Percentiles rank a stretch among this genome's conserved stretches.
Conservation (phyloP, 768 basidiomycete species). For the Rhizopogon vinicolor region DNA sequence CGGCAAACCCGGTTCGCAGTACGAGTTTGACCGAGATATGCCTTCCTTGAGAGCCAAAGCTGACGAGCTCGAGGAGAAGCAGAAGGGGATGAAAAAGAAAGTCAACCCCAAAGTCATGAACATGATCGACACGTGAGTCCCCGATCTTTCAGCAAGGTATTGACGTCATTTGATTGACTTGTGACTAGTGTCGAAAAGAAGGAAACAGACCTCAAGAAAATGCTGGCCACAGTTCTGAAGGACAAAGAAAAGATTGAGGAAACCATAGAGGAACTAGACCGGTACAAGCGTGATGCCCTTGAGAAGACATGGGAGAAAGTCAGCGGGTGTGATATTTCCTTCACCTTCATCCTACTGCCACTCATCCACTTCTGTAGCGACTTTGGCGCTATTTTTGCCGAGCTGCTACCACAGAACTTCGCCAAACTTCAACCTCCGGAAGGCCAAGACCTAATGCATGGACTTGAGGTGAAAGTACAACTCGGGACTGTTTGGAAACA, state of each 20-base stretch:
- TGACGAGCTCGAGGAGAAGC: conserved; percentile 68
- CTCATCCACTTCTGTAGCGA: conserved; percentile 47
- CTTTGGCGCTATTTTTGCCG: conserved; percentile 95
- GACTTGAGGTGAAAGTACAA: conserved; percentile 95
- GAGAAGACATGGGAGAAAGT: conserved; percentile 97
- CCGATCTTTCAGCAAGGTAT: background rate
- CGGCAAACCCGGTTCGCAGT: conserved; percentile 74
- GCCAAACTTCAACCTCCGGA: conserved; percentile 55
- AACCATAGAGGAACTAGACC: conserved; percentile 89
- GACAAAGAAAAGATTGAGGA: conserved; percentile 95
- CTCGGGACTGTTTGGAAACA: conserved; percentile 97
- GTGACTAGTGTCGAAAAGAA: conserved; percentile 83
- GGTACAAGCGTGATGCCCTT: conserved; percentile 90
- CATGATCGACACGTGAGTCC: conserved; percentile 86
- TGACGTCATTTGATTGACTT: background rate
- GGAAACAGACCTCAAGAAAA: conserved; percentile 82
- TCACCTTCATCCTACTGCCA: background rate
- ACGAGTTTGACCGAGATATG: conserved; percentile 75
- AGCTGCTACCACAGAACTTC: conserved; percentile 93
- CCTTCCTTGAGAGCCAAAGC: conserved; percentile 55
- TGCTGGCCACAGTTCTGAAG: conserved; percentile 79
- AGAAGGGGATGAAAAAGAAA: conserved; percentile 90
- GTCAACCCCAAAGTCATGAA: conserved; percentile 93
- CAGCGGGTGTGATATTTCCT: conserved; percentile 49
- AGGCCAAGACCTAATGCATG: conserved; percentile 88